Evolutionary conservation across 352 stramenopile genomes (phyloP), one percentile per base, ranked within the genome.

Genomic region (Pythium dissimile): DNA sequence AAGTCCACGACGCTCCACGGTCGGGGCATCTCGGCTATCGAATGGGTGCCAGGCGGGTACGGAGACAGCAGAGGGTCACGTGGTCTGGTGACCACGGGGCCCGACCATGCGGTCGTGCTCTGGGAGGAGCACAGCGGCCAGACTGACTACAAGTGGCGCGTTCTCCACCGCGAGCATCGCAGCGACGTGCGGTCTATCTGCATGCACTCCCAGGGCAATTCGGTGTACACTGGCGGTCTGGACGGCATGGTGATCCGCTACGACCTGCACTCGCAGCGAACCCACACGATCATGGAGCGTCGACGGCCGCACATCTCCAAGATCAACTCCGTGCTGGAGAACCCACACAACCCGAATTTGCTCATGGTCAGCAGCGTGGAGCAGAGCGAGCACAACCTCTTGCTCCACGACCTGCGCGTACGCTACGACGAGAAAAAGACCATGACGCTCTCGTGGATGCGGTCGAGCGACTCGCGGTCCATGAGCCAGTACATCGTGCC

Each of bases 401-500:
- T 93, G 49, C 59, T 95, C 37, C 74, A 91, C 59, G 85, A 95
- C 47, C 59, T 92, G 26, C 77, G 85, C 32, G 64, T 88, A 55
- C 73, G 67, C 13, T 76, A 85, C 38, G 54, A 52, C 27, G 57
- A 60, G 12, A 30, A 56, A 7, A 54, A 66, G 3, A 71, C 67
- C 12, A 89, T 92, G 76, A 84, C 74, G n/a, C 66, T 94, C 10
- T 72, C 75, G 24, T 86, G 71, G 75, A 15, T 78, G 49, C 73
- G 75, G 43, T 62, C 69, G 42, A 67, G 77, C 32, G 77, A 86
- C 44, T 49, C 74, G 16, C 66, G 67, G 50, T 73, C 78, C 5
- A 92, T 87, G 73, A 95, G 83, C 62, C 81, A 92, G 67, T 92
- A 92, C 49, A 85, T 93, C 30, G 81, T 92, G 42, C 85, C 85